Conservation (phyloP, 2,329 filamentous ascomycete genomes). For the Colletotrichum sp. region DNA sequence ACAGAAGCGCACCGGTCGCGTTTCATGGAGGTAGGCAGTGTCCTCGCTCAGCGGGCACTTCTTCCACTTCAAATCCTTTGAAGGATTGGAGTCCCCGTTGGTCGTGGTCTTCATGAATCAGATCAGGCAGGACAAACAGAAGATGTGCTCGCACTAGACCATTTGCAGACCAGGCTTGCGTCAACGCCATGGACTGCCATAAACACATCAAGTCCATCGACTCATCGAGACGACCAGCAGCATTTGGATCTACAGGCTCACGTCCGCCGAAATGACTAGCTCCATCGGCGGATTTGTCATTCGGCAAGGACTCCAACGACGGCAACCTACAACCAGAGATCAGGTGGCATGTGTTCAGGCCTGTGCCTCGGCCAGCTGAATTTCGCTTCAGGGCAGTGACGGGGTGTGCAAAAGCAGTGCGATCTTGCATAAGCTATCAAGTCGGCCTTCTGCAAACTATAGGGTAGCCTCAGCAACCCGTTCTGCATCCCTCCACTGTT, state of each 20-base stretch:
- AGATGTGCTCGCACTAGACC: conserved; percentile 97
- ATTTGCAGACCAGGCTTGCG: conserved; percentile 80
- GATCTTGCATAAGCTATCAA: neutral
- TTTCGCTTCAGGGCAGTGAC: neutral
- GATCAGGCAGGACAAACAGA: conserved; percentile 91
- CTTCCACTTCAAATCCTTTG: conserved; percentile 82
- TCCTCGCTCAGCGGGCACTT: conserved; percentile 98
- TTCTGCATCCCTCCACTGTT: neutral
- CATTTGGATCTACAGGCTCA: neutral
- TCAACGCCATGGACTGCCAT: conserved; percentile 43
- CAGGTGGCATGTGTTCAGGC: neutral
- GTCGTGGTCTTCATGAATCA: conserved; percentile 90
- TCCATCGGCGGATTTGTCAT: neutral
- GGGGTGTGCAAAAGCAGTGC: neutral
- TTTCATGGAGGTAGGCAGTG: conserved; percentile 41
- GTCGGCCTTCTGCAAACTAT: neutral
- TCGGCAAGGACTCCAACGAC: neutral
- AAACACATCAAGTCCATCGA: conserved; percentile 42
- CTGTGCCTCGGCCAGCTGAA: neutral
- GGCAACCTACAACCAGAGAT: too few relatives aligned
- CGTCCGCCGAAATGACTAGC: neutral
- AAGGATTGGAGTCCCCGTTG: conserved; percentile 68
- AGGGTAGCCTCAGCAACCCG: neutral
- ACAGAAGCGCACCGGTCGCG: too few relatives aligned
- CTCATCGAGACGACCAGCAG: neutral